These are phyloP conservation scores for Tulasnella sp. DNA, from an alignment of 768 basidiomycete genomes.

Conservation along the genomic window DNA sequence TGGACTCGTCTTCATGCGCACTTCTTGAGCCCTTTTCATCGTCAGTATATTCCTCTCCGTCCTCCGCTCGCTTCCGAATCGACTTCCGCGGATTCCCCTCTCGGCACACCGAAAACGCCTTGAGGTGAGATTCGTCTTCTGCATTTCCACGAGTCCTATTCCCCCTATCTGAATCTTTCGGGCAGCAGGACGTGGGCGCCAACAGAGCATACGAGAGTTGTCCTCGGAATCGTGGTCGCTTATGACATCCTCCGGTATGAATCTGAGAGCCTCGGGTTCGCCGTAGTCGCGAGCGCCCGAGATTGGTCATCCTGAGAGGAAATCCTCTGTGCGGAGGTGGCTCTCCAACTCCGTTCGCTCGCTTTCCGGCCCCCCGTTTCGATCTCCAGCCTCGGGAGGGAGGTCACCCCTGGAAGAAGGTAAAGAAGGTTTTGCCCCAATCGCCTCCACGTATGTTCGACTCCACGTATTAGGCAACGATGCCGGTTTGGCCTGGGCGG, in stretches of 20 bases:
- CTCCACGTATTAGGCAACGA: constrained; percentile 67
- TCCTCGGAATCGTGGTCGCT: background rate
- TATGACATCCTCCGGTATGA: background rate
- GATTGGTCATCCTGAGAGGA: background rate
- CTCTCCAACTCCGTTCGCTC: background rate
- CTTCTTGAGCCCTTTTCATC: background rate
- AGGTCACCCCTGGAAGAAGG: constrained; percentile 62
- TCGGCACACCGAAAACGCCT: background rate
- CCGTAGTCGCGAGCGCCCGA: background rate
- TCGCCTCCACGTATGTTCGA: constrained; percentile 59
- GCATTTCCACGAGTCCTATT: background rate
- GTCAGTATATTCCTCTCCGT: background rate
- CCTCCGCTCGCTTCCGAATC: background rate
- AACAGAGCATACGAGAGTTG: background rate
- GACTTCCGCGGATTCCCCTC: background rate
- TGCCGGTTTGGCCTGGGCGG: constrained; percentile 70
- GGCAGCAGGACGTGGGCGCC: background rate
- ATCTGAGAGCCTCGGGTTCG: background rate
- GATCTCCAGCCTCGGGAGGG: constrained; percentile 37
- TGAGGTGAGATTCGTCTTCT: background rate
- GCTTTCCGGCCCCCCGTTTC: constrained; percentile 34
- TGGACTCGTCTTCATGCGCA: no score
- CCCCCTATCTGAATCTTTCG: background rate
- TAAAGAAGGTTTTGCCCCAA: constrained; percentile 63
- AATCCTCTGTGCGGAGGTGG: background rate